phyloP scores from a whole-genome alignment of 345 rosid species.

The Abelmoschus esculentus region DNA sequence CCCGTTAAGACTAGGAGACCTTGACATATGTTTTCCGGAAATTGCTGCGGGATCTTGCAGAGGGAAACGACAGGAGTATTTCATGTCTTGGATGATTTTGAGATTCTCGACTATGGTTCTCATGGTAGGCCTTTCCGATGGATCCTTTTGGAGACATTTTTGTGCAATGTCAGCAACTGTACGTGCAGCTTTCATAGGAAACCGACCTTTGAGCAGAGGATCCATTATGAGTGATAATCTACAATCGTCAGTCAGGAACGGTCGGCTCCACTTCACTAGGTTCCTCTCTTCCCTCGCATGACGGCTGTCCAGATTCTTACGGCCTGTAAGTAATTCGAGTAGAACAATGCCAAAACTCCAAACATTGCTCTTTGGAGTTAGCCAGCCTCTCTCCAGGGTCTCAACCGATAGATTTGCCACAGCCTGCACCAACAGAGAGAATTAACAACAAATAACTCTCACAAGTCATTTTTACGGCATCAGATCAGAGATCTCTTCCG shows the following conservation, averaged over 20 bases:
- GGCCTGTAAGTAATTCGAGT: slow-evolving; percentile 81
- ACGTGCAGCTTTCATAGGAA: slow-evolving; percentile 72
- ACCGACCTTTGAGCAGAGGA: slow-evolving; percentile 83
- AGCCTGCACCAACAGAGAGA: slow-evolving; percentile 36
- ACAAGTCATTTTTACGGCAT: not conserved
- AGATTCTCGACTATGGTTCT: slow-evolving; percentile 71
- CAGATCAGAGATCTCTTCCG: not conserved
- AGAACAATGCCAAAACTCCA: slow-evolving; percentile 96
- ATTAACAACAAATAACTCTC: slow-evolving; percentile 3
- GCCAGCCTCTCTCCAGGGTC: slow-evolving; percentile 80
- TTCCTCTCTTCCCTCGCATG: slow-evolving; percentile 83
- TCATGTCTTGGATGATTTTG: slow-evolving; percentile 80
- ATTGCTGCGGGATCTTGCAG: slow-evolving; percentile 68
- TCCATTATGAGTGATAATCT: slow-evolving; percentile 90
- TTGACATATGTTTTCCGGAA: slow-evolving; percentile 62
- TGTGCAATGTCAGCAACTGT: slow-evolving; percentile 85
- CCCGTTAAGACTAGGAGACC: slow-evolving; percentile 83
- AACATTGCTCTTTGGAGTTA: slow-evolving; percentile 96
- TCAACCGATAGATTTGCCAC: slow-evolving; percentile 84
- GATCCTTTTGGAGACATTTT: slow-evolving; percentile 80
- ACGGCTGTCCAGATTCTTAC: slow-evolving; percentile 75
- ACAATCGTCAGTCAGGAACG: slow-evolving; percentile 78
- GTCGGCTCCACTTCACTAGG: slow-evolving; percentile 86
- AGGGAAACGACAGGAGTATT: slow-evolving; percentile 69
- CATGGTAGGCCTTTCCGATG: slow-evolving; percentile 93